These are phyloP conservation scores for Pseudohalonectria lignicola DNA, from an alignment of 2,329 filamentous ascomycete genomes.

Conservation along the genomic window DNA sequence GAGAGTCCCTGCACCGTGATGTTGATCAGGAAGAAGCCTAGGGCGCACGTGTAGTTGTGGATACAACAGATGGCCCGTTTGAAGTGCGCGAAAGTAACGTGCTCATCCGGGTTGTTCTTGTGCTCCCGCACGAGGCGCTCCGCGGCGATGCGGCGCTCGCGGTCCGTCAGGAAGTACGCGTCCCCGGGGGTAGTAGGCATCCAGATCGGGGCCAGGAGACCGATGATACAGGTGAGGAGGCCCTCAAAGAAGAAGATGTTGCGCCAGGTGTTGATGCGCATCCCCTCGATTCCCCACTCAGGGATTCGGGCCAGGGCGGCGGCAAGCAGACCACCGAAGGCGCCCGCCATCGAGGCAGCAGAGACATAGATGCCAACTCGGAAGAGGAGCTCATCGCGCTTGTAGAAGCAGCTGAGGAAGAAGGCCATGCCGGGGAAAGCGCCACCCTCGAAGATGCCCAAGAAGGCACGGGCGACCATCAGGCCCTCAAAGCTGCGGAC, in stretches of 20 bases:
- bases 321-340: constrained; percentile 45
- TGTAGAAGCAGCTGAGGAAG: constrained; percentile 45
- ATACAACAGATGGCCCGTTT: constrained; percentile 40
- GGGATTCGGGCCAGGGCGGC: constrained; percentile 39
- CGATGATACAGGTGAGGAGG: constrained; percentile 37
- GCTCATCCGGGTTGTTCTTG: constrained; percentile 30
- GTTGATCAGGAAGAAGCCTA: constrained; percentile 49
- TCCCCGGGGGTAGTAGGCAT: constrained; percentile 37
- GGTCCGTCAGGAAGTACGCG: constrained; percentile 36
- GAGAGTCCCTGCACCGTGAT: constrained; percentile 45
- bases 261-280: constrained; percentile 37
- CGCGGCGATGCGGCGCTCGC: constrained; percentile 41
- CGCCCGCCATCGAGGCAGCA: constrained; percentile 41
- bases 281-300: constrained; percentile 32
- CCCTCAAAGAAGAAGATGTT: constrained; percentile 57
- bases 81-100: constrained; percentile 35
- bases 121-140: constrained; percentile 39
- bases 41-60: constrained; percentile 47
- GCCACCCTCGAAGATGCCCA: constrained; percentile 46
- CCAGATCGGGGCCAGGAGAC: constrained; percentile 33
- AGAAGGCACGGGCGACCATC: constrained; percentile 32
- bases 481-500: constrained; percentile 34
- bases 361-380: constrained; percentile 45
- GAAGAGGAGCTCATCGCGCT: constrained; percentile 42
- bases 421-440: constrained; percentile 48